These are phyloP conservation scores for Cetraspora pellucida DNA, from an alignment of 192 early-diverging fungal species.

Conservation along the genomic window DNA sequence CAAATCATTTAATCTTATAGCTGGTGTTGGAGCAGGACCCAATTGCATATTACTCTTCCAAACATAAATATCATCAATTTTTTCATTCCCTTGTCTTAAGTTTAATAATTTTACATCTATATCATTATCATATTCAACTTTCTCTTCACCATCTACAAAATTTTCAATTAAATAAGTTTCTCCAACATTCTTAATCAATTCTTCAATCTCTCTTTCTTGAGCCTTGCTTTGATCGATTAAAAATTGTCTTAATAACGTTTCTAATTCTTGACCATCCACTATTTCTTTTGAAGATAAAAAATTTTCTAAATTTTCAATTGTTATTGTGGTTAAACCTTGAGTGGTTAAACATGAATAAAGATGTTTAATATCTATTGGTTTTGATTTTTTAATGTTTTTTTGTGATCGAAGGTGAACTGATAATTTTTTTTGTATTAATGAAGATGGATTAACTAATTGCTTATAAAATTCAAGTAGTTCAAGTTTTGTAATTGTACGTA, in stretches of 20 bases:
- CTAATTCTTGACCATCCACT: conserved; percentile 19
- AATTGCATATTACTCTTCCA: conserved; percentile 52
- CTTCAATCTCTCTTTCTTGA: conserved; percentile 36
- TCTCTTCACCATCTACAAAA: not conserved
- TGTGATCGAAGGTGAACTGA: conserved; percentile 52
- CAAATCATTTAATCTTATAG: conserved; percentile 16
- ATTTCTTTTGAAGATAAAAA: not conserved
- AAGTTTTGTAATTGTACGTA: conserved; percentile 34
- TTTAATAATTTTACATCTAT: conserved; percentile 34
- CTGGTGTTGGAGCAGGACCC: conserved; percentile 45
- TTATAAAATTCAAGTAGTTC: conserved; percentile 67
- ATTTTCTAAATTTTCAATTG: not conserved
- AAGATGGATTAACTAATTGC: conserved; percentile 55
- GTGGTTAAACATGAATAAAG: conserved; percentile 29
- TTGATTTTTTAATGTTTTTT: conserved; percentile 3
- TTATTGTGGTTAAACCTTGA: conserved; percentile 6
- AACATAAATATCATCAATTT: conserved; percentile 44
- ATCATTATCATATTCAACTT: not conserved
- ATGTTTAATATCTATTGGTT: conserved; percentile 1
- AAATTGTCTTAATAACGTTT: conserved; percentile 30
- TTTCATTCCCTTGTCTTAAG: conserved; percentile 38
- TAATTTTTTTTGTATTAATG: conserved; percentile 38
- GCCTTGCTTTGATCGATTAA: conserved; percentile 36
- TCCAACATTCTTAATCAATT: conserved; percentile 22
- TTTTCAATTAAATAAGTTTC: not conserved